These are phyloP conservation scores for Phytophthora foliorum DNA, from an alignment of 352 stramenopile species.

Conservation along the genomic window DNA sequence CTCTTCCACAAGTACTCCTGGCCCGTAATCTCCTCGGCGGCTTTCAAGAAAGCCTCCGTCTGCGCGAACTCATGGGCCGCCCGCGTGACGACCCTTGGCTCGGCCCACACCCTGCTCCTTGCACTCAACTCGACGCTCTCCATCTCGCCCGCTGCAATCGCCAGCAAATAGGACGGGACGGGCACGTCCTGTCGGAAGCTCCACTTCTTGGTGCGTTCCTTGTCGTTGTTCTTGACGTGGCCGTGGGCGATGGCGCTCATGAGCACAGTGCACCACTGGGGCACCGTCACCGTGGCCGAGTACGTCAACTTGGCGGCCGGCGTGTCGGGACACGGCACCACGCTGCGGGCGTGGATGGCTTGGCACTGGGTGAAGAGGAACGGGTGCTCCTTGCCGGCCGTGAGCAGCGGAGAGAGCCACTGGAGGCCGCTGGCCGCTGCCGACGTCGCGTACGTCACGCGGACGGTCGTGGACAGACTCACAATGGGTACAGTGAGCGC, in stretches of 20 bases:
- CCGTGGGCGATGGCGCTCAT: slow-evolving; percentile 85
- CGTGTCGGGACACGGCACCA: slow-evolving; percentile 97
- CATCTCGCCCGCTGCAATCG: slow-evolving; percentile 93
- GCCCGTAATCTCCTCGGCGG: slow-evolving; percentile 93
- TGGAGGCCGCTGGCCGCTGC: slow-evolving; percentile 77
- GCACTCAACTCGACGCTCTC: slow-evolving; percentile 88
- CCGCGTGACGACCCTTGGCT: slow-evolving; percentile 93
- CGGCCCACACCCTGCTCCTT: slow-evolving; percentile 91
- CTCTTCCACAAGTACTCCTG: slow-evolving; percentile 95
- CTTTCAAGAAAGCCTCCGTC: slow-evolving; percentile 94
- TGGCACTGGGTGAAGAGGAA: slow-evolving; percentile 96
- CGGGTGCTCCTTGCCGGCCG: slow-evolving; percentile 92
- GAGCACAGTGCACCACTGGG: slow-evolving; percentile 92
- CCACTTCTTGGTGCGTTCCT: slow-evolving; percentile 49
- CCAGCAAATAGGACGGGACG: slow-evolving; percentile 95
- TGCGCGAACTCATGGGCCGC: slow-evolving; percentile 95
- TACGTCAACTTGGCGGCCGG: slow-evolving; percentile 96
- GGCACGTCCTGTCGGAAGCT: slow-evolving; percentile 92
- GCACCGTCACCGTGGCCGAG: slow-evolving; percentile 90
- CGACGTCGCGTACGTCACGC: slow-evolving; percentile 82
- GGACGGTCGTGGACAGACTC: slow-evolving; percentile 54
- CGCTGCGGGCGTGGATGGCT: slow-evolving; percentile 95
- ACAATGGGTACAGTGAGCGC: slow-evolving; percentile 66
- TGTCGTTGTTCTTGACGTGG: slow-evolving; percentile 31
- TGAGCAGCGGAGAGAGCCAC: slow-evolving; percentile 94